Evolutionary conservation across 1,139 yeast genomes (phyloP).

Genomic region (Taiozyma onychis): DNA sequence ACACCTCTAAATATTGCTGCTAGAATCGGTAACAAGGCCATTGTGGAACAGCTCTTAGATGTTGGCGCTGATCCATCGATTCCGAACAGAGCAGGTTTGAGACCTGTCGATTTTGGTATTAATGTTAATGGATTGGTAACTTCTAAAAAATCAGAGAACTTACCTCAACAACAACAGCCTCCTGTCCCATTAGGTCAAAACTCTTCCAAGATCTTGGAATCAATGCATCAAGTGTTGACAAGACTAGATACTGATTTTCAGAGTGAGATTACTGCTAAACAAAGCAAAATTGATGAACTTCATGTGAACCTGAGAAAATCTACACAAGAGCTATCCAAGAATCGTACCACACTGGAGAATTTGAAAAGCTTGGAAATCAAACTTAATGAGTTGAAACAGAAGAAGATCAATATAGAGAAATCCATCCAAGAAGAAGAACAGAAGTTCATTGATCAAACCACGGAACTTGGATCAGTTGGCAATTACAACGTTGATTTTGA

Average conservation of each 20-base stretch:
- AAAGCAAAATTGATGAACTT: conserved; percentile 37
- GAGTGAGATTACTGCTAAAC: conserved; percentile 41
- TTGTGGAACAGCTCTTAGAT: conserved; percentile 74
- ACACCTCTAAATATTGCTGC: conserved; percentile 89
- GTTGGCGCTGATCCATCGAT: conserved; percentile 81
- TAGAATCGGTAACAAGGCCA: conserved; percentile 75
- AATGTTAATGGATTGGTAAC: conserved; percentile 18
- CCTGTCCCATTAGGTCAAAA: conserved; percentile 24
- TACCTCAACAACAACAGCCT: neutral
- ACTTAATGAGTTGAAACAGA: conserved; percentile 43
- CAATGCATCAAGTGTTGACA: conserved; percentile 36
- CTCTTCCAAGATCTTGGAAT: conserved; percentile 30
- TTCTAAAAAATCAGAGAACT: conserved; percentile 13
- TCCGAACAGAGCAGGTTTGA: conserved; percentile 77
- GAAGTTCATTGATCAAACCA: conserved; percentile 38
- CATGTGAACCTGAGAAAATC: conserved; percentile 45
- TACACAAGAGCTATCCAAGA: conserved; percentile 38
- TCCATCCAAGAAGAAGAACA: conserved; percentile 55
- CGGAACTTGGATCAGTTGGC: conserved; percentile 33
- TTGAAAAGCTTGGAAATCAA: conserved; percentile 36
- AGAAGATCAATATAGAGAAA: conserved; percentile 46
- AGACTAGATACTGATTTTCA: conserved; percentile 42
- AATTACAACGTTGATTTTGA: conserved; percentile 54
- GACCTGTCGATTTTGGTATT: conserved; percentile 78
- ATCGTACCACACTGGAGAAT: conserved; percentile 38